Evolutionary conservation across 148 eudicot species (phyloP), one percentile per base, ranked within the genome.

Genomic region (Chenopodium suecicum): DNA sequence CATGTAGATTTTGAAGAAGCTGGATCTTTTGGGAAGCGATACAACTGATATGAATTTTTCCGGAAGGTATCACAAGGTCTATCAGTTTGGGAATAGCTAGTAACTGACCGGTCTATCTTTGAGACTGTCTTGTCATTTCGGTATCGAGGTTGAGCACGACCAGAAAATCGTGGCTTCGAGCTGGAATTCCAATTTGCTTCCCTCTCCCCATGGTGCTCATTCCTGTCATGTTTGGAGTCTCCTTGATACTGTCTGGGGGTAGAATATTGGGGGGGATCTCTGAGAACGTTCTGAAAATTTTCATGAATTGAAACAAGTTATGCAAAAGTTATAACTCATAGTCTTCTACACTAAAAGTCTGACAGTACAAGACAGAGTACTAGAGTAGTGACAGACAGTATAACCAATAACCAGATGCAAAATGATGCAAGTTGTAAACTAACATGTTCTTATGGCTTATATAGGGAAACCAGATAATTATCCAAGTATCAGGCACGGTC

Each of bases 191-290:
- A 82, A 76, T 82, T 82, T 54, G 80, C 74, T 76, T 87, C 91
- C 82, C 86, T 86, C 63, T 87, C 89, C 63, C 78, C 81, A 34
- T 84, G 82, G 58, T 85, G 83, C 78, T 89, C 90, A 41, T 78
- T 87, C 78, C 91, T 81, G 70, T 88, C 85, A 75, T 84, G 58
- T 46, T 77, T 44, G 78, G 78, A 79, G 64, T 85, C 89, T 50
- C 86, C 93, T 79, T 75, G 85, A 68, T 85, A 79, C 75, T 85
- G 85, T 83, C 90, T 88, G n/a, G 83, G 46, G 74, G 63, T 82
- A 60, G 84, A 78, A 68, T 76, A 58, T 72, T 82, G 87, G 73
- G 83, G 77, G 73, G 83, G 77, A 46, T 89, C 93, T 82, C 83
- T 81, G n/a, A 78, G 25, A 54, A 64, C 75, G 81, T 89, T 86